Percentiles rank a stretch among this genome's conserved stretches.
phyloP scores from a whole-genome alignment of 306 rosid genomes.

The Lagenaria siceraria region DNA sequence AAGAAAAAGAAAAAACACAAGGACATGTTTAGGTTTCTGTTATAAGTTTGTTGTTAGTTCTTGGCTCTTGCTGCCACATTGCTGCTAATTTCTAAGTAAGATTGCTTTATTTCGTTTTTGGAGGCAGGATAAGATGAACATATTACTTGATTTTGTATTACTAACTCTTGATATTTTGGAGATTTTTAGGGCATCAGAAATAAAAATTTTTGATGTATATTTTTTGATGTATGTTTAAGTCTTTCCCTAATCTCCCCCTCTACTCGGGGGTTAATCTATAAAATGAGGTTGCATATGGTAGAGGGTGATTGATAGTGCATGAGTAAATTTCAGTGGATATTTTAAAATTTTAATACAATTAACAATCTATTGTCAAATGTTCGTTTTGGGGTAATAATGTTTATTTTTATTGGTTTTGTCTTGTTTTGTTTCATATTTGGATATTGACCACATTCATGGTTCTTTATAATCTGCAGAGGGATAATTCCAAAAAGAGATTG shows the following conservation, averaged over 20 bases:
- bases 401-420: not conserved
- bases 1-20: not conserved
- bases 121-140: not conserved
- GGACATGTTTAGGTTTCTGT: not conserved
- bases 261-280: not conserved
- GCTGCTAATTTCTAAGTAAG: not conserved
- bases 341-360: not conserved
- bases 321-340: not conserved
- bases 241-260: not conserved
- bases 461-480: slow-evolving; percentile 50
- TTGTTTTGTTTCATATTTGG: not conserved
- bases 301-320: not conserved
- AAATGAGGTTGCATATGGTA: not conserved
- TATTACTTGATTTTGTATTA: not conserved
- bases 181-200: not conserved
- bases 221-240: not conserved
- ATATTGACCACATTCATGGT: not conserved
- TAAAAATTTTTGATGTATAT: not conserved
- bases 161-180: not conserved
- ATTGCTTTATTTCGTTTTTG: not conserved
- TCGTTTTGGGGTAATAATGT: not conserved
- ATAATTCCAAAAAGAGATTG: slow-evolving; percentile 64
- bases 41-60: not conserved
- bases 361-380: not conserved
- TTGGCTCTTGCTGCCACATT: too few relatives aligned